Conservation (phyloP, 495 filamentous ascomycete genomes). For the Hypoxylon trugodes region DNA sequence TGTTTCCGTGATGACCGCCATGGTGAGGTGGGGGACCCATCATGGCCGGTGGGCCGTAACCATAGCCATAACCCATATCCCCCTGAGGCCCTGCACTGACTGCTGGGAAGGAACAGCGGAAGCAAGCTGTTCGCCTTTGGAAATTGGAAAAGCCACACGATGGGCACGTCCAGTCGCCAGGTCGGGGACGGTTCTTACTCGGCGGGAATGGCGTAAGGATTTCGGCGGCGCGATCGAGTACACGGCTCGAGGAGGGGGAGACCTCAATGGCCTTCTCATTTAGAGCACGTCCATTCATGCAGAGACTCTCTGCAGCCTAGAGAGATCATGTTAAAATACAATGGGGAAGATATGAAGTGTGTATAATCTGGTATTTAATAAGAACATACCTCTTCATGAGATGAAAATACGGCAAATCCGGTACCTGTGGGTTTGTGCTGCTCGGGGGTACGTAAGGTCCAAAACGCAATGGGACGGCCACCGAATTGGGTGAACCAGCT, state of each 20-base stretch:
- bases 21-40: conserved; percentile 85
- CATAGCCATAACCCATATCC: conserved; percentile 77
- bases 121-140: conserved; percentile 96
- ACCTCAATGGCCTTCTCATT: conserved; percentile 99
- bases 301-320: conserved; percentile 92
- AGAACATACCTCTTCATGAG: conserved; percentile 92
- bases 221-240: conserved; percentile 92
- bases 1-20: conserved; percentile 79
- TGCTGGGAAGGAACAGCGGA: conserved; percentile 97
- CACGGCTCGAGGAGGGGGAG: conserved; percentile 92
- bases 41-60: conserved; percentile 73
- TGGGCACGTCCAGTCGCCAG: conserved; percentile 98
- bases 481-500: conserved; percentile 99
- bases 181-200: conserved; percentile 96
- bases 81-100: conserved; percentile 77
- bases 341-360: not conserved
- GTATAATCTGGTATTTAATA: not conserved
- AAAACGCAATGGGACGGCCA: conserved; percentile 98
- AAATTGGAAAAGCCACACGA: conserved; percentile 94
- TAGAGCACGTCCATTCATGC: conserved; percentile 97
- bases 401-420: conserved; percentile 97
- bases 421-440: conserved; percentile 98
- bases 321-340: not conserved
- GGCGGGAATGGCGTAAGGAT: conserved; percentile 97
- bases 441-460: conserved; percentile 96